Evolutionary conservation across 2,329 filamentous ascomycete species (phyloP), one percentile per base, ranked within the genome.

Genomic region (Neofusicoccum parvum): DNA sequence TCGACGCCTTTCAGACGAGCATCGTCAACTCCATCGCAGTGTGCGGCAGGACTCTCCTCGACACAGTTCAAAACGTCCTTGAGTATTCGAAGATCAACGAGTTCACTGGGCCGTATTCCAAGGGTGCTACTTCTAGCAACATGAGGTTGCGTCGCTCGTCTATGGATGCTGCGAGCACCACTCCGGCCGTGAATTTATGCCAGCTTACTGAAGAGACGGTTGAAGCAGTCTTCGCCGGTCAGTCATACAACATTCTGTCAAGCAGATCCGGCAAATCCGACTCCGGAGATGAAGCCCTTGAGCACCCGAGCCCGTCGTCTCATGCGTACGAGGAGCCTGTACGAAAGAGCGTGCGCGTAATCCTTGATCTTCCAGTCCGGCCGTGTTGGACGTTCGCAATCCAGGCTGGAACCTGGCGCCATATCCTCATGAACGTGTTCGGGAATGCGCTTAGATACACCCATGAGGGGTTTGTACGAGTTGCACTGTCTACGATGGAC

Each of bases 361-460:
- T 85, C 23, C 72, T 87, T 5, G 82, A 87, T 67, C 81, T 88
- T 14, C 80, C 83, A 2, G 79, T 76, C 71, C 64, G 78, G 23
- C 37, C 17, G 5, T 27, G 17, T 4, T 89, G 87, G 85, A 73
- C 76, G 0, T 87, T 86, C 69, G 77, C 81, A 4, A 82, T 84
- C 2, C 83, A 88, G 54, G 81, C 85, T 0, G 87, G 87, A 0
- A 82, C 81, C 2, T 74, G 65, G 49, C 48, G 80, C 10, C 79
- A 85, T 4, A 83, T 88, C 54, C 80, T 88, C 54, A 87, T 88
- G 85, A 88, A 89, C 65, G 69, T 89, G 0, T 85, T 88, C 50
- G 85, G 85, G 9, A 89, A 89, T 69, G 82, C 87, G 0, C 78
- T 88, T 70, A 89, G 89, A 71, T 89, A 88, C 66, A 89, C 86